phyloP scores from a whole-genome alignment of 768 basidiomycete species.

The Leucosporidium creatinivorum region DNA sequence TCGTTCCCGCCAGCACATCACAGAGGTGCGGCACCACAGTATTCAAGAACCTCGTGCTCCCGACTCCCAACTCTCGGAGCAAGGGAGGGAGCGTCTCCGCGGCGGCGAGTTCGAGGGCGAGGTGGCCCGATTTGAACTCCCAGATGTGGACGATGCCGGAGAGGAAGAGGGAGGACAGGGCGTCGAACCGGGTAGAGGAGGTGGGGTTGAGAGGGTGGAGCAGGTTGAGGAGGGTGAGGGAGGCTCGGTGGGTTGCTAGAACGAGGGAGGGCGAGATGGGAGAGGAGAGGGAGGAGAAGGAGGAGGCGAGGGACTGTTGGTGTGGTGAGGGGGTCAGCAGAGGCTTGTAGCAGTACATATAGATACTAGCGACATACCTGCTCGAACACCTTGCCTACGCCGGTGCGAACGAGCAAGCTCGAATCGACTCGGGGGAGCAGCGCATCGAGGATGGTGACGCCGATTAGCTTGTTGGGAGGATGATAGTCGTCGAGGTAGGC shows the following conservation, averaged over 20 bases:
- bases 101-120: slow-evolving; percentile 5
- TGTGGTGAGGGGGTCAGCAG: neutral
- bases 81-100: neutral
- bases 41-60: slow-evolving; percentile 10
- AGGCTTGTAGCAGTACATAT: too few relatives aligned
- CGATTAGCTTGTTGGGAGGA: slow-evolving; percentile 9
- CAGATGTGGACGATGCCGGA: slow-evolving; percentile 11
- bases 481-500: slow-evolving; percentile 23
- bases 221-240: slow-evolving; percentile 2
- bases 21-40: slow-evolving; percentile 18
- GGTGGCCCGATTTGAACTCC: slow-evolving; percentile 16
- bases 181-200: slow-evolving; percentile 14
- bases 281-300: slow-evolving; percentile 17
- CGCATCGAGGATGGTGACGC: neutral
- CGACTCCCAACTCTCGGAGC: neutral
- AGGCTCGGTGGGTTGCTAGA: too few relatives aligned
- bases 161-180: slow-evolving; percentile 12
- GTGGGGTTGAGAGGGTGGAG: slow-evolving; percentile 5
- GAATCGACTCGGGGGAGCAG: slow-evolving; percentile 7
- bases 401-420: slow-evolving; percentile 16
- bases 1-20: neutral
- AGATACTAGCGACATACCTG: neutral
- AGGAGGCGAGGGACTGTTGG: slow-evolving; percentile 9
- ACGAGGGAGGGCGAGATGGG: too few relatives aligned
- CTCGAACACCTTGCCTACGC: slow-evolving; percentile 22